Conservation (phyloP, 1,284 basidiomycete species). For the Leccinum pallidistipes region DNA sequence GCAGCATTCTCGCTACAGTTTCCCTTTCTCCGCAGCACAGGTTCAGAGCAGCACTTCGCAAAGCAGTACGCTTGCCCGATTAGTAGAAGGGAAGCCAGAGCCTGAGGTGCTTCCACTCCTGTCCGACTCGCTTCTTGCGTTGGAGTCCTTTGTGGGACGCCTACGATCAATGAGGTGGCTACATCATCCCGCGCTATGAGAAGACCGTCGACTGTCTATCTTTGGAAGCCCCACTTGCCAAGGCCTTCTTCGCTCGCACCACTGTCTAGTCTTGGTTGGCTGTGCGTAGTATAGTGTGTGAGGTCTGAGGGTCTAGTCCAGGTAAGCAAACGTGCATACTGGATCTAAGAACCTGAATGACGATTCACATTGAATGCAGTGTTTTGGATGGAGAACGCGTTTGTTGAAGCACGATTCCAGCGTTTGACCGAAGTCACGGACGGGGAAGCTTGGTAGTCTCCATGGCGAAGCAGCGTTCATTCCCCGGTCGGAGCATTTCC, state of each 20-base stretch:
- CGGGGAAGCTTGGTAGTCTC: conserved; percentile 30
- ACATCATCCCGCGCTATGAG: conserved; percentile 8
- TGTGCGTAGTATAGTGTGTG: conserved; percentile 81
- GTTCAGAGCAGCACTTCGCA: conserved; percentile 13
- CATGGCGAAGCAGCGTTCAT: conserved; percentile 38
- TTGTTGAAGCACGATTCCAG: conserved; percentile 73
- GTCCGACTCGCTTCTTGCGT: conserved; percentile 10
- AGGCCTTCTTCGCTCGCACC: conserved; percentile 1
- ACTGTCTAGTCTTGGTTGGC: conserved; percentile 53
- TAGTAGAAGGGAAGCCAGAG: conserved; percentile 15
- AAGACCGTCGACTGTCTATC: not conserved
- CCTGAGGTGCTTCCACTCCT: conserved; percentile 26
- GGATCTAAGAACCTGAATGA: conserved; percentile 10
- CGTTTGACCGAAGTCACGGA: conserved; percentile 66
- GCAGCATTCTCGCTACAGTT: conserved; percentile 13
- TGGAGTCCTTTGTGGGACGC: conserved; percentile 2
- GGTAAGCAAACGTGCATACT: conserved; percentile 43
- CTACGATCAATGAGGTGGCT: conserved; percentile 8
- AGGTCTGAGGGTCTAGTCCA: conserved; percentile 64
- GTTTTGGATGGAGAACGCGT: conserved; percentile 61
- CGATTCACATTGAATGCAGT: conserved; percentile 10
- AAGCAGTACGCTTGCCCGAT: conserved; percentile 12
- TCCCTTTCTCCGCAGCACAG: conserved; percentile 10
- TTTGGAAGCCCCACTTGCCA: not conserved
- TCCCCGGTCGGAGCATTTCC: conserved; percentile 52